Evolutionary conservation across 179 eudicot species (phyloP).

Genomic region (Dionaea muscipula): DNA sequence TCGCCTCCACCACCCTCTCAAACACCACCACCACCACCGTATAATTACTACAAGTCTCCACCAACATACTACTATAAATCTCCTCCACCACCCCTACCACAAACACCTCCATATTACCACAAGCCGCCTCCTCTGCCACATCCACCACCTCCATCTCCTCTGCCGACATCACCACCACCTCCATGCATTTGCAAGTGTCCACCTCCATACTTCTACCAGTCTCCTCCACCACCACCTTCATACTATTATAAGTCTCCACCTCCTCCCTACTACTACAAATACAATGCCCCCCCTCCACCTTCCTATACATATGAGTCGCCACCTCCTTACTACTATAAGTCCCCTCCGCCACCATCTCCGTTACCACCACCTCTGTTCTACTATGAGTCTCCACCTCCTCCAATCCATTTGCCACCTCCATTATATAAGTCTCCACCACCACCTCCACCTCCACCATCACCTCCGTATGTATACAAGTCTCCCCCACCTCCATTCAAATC

Average conservation of each 20-base stretch:
- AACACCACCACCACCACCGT: neutral
- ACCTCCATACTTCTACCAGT: slow-evolving; percentile 8
- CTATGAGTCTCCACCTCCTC: neutral
- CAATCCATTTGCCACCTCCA: neutral
- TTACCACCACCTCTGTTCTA: neutral
- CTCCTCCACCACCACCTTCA: slow-evolving; percentile 1
- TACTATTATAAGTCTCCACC: neutral
- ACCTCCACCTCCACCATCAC: neutral
- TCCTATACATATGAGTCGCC: no score
- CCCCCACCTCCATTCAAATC: neutral
- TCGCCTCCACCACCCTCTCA: neutral
- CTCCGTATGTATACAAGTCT: neutral
- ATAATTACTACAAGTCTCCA: neutral
- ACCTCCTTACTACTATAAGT: neutral
- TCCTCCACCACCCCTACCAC: neutral
- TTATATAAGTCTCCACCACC: neutral
- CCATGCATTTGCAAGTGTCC: slow-evolving; percentile 1
- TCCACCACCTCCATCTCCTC: neutral
- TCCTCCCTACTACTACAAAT: no score
- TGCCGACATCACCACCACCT: no score
- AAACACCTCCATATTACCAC: neutral
- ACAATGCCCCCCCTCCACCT: neutral
- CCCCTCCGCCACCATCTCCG: neutral
- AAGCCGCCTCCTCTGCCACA: neutral
- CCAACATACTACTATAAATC: slow-evolving; percentile 6